Base-by-base conservation (phyloP, 2,329 filamentous ascomycete species). In the Gliomastix tumulicola region DNA sequence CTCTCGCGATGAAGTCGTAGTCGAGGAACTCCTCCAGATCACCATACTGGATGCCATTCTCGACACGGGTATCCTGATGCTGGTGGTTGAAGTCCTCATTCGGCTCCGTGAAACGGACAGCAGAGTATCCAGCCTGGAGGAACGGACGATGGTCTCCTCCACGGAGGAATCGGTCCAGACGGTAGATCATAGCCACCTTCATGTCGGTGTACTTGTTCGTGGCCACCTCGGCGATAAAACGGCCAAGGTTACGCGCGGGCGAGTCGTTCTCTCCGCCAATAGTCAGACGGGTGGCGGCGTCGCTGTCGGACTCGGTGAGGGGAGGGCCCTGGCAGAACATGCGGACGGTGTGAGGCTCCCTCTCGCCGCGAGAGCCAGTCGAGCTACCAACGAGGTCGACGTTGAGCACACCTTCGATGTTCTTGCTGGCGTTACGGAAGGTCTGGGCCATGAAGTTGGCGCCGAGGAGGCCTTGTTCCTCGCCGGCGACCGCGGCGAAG, bases 1-100 rank as follows among this genome's bases (percentile, higher is more conserved):
- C 72, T 9, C 74, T 63, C 0, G 69, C 58, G 3, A 68, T 66
- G 48, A 62, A 78, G 4, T 71, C 66, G 40, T 65, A 76, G 48
- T 79, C 74, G n/a, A 72, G 67, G 43, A 74, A 78, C 38, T 76
- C 66, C 7, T 66, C 53, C 5, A 76, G 45, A 38, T 79, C 74
- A 19, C 74, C 74, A 43, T 72, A 77, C 39, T 71, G 66, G 18
- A 60, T 65, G 2, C 68, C 70, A 34, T 69, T 62, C 33, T 64
- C 57, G 11, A 69, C 58, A 2, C 71, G 60, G 1, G 69, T 45
- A 41, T 77, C 63, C 52, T 78, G 74, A 44, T 78, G 73, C 53
- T 78, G 73, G 47, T 78, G 74, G 5, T 54, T 59, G 48, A 68
- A 78, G 48, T 77, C 60, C 54, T 79, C 74, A 37, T 69, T 63